A percentile compares a stretch with the other conserved stretches of the same genome.
Conservation (phyloP, 108 stramenopile genomes). For the Stephanodiscus minutulus region DNA sequence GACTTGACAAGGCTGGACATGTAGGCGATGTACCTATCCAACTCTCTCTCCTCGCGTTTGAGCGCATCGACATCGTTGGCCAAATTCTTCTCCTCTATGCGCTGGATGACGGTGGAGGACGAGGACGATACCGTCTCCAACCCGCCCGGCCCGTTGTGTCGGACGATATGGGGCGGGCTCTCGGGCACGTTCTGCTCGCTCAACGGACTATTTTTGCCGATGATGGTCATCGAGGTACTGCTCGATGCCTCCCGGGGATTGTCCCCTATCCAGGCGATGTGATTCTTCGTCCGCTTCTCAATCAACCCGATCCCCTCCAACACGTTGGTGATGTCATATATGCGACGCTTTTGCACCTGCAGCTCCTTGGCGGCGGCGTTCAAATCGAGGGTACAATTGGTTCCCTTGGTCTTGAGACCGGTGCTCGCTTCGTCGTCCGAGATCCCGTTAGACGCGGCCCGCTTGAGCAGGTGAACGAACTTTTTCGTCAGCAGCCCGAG, state of each 20-base stretch:
- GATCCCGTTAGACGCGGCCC: constrained; percentile 44
- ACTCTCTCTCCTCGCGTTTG: constrained; percentile 30
- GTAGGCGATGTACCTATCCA: constrained; percentile 47
- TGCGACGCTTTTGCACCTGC: constrained; percentile 90
- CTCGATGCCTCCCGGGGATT: constrained; percentile 2
- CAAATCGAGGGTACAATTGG: constrained; percentile 76
- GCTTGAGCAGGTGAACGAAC: constrained; percentile 80
- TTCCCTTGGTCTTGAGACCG: constrained; percentile 21
- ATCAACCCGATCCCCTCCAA: constrained; percentile 93
- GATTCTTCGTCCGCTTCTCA: constrained; percentile 87
- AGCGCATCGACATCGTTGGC: constrained; percentile 26
- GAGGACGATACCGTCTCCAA: constrained; percentile 12
- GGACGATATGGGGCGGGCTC: constrained; percentile 36
- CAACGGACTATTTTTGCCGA: constrained; percentile 9
- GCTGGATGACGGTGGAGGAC: constrained; percentile 2
- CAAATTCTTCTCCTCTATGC: constrained; percentile 26
- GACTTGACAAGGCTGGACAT: constrained; percentile 39
- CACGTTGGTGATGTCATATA: constrained; percentile 96
- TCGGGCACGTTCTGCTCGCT: constrained; percentile 4
- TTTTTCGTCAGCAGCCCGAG: constrained; percentile 90
- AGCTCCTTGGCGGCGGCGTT: constrained; percentile 85
- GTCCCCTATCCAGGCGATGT: constrained; percentile 80
- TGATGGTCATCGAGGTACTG: constrained; percentile 2
- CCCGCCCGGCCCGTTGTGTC: constrained; percentile 6
- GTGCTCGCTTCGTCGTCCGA: constrained; percentile 44